Conservation (phyloP, 2,329 filamentous ascomycete species). For the Daldinia sp. region DNA sequence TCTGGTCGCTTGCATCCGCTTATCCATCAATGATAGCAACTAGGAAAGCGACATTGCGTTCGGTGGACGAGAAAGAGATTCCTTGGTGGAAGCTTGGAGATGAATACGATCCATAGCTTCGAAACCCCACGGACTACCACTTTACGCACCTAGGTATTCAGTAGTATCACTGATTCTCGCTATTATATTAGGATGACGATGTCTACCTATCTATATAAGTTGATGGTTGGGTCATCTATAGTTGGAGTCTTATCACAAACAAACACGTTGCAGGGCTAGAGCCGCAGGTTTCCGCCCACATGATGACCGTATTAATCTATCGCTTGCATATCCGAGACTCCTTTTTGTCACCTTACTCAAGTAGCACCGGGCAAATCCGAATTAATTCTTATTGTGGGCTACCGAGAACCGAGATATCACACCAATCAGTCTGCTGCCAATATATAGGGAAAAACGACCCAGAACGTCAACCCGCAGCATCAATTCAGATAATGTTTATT, state of each 20-base stretch:
- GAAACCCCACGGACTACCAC: background rate
- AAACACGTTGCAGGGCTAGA: slow-evolving; percentile 13
- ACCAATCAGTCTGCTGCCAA: slow-evolving; percentile 37
- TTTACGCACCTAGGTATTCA: background rate
- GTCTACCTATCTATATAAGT: slow-evolving; percentile 19
- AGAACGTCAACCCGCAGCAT: slow-evolving; percentile 29
- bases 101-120: slow-evolving; percentile 12
- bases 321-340: slow-evolving; percentile 38
- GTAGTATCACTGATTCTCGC: slow-evolving; percentile 19
- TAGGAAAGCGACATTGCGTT: slow-evolving; percentile 31
- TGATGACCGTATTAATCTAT: slow-evolving; percentile 30
- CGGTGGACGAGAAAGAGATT: slow-evolving; percentile 17
- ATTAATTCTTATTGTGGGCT: slow-evolving; percentile 36
- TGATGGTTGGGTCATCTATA: slow-evolving; percentile 23
- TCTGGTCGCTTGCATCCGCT: slow-evolving; percentile 30
- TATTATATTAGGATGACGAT: slow-evolving; percentile 36
- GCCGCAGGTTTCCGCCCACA: slow-evolving; percentile 37
- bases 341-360: slow-evolving; percentile 26
- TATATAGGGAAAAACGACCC: slow-evolving; percentile 35
- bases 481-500: slow-evolving; percentile 36
- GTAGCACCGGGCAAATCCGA: slow-evolving; percentile 28
- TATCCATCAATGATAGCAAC: slow-evolving; percentile 30
- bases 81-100: slow-evolving; percentile 27
- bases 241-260: slow-evolving; percentile 31
- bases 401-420: slow-evolving; percentile 40